Evolutionary conservation across 176 grass and related monocot genomes (phyloP).

Genomic region (Oryza brachyantha): DNA sequence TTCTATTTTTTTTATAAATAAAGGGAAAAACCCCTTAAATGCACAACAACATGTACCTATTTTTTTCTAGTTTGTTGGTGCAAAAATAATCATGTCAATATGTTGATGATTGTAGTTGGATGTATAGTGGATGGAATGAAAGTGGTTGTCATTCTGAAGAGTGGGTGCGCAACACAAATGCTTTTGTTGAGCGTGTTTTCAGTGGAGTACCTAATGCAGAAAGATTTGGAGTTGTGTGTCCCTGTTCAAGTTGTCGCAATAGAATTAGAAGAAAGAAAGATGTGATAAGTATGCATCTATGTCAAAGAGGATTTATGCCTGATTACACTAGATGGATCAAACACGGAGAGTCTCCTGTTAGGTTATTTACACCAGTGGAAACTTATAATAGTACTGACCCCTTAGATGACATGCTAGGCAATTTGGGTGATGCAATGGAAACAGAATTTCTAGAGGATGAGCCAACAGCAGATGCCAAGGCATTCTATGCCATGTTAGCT

Average conservation of each 20-base stretch:
- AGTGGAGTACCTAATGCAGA: neutral
- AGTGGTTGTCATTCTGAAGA: neutral
- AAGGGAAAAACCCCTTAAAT: no score
- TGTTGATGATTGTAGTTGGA: neutral
- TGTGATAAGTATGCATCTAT: neutral
- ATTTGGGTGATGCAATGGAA: no score
- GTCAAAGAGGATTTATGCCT: neutral
- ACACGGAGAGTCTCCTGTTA: neutral
- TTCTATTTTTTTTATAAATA: no score
- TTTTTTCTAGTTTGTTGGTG: no score
- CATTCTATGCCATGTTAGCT: no score
- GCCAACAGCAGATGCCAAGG: no score
- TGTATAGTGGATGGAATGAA: neutral
- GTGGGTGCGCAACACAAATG: neutral
- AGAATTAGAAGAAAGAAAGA: neutral
- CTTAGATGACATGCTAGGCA: no score
- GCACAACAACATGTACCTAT: no score
- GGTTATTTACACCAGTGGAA: no score
- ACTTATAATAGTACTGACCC: no score
- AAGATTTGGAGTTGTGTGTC: neutral
- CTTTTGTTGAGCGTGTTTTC: neutral
- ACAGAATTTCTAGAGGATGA: no score
- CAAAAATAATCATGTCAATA: no score
- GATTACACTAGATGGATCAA: neutral
- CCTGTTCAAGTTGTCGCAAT: neutral